Evolutionary conservation across 495 filamentous ascomycete genomes (phyloP), one percentile per base, ranked within the genome.

Genomic region (Podospora bellae-mahoneyi): DNA sequence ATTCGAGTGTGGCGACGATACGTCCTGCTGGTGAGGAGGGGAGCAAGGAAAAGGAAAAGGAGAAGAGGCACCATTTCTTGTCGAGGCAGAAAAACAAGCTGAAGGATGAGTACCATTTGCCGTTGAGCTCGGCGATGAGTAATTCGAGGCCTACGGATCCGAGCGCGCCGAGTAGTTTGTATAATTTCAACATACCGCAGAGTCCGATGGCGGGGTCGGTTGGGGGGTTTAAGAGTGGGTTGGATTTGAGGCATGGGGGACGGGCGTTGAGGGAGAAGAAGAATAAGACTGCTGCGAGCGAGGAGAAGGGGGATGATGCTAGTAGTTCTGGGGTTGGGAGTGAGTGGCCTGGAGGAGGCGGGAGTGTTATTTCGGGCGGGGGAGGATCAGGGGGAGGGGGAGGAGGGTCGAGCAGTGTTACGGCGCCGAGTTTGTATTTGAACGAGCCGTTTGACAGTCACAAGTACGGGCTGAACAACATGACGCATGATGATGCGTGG

Each of bases 401-500:
- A 3, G 53, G 70, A 18, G 69, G 61, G 15, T 76, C 76, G 13
- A 73, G 19, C 6, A 18, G 19, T 61, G 26, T 30, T 30, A 28
- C 27, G 26, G 59, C 23, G 9, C 23, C 16, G 27, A 16, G 76
- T 27, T 73, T 83, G 7, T 83, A 83, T 67, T 75, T 81, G 19
- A 74, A 74, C 55, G 85, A 86, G 55, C 75, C 81, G 16, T 72
- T 81, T 18, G 85, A 87, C 64, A 75, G 80, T 18, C 71, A 73
- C 30, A 86, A 84, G 66, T 85, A 91, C 71, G 92, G 92, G 0
- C 79, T 96, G 26, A 86, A 91, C 68, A 92, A 92, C 70, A 90
- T 97, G 88, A 87, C 86, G 5, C 83, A 90, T 0, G 95, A 99
- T 71, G 93, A 97, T 75, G 94, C 93, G 6, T 99, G 96, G 96